Evolutionary conservation across 108 stramenopile genomes (phyloP), one percentile per base, ranked within the genome.

Genomic region (Skeletonema marinoi): DNA sequence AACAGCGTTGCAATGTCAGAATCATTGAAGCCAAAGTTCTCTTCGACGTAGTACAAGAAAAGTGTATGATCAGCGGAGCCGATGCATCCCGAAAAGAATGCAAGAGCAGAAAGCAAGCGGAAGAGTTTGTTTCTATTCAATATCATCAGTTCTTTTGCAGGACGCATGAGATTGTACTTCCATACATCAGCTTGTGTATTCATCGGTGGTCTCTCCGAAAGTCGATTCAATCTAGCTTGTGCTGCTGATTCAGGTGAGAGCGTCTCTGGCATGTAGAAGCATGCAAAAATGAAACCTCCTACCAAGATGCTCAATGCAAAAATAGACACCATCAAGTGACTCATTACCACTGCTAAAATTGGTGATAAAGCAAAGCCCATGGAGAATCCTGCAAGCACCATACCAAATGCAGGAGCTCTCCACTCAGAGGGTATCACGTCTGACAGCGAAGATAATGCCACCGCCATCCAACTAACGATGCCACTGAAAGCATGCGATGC

Each of bases 11-110:
- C 83, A 39, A 94, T 66, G 65, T 94, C 93, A 19, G 75, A 70
- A 14, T 86, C 78, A 31, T 80, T 84, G 54, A 94, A 92, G 11
- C 63, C 81, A 29, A 93, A 66, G 44, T 84, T 81, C 51, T 93
- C 94, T 89, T 95, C 88, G 0, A 92, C 70, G 67, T 93, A 95
- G 59, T 95, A 95, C 10, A 95, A 14, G 36, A 92, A 75, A 5
- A 95, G 68, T 12, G 90, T 82, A 51, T 87, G 88, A 85, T 95
- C 92, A 14, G 86, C 92, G 11, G 86, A 58, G 4, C 77, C 48
- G 5, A 87, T 82, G 78, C 90, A 88, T 0, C 94, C 94, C 44
- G 80, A 81, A 66, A 92, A 95, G 69, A 95, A 93, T 10, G 94
- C 94, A 59, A 95, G 77, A 0, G 80, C 75, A 4, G 88, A 82